A percentile compares a stretch with the other conserved stretches of the same genome.
Evolutionary conservation across 2,329 filamentous ascomycete genomes (phyloP).

Genomic region (Aureobasidium sp.): DNA sequence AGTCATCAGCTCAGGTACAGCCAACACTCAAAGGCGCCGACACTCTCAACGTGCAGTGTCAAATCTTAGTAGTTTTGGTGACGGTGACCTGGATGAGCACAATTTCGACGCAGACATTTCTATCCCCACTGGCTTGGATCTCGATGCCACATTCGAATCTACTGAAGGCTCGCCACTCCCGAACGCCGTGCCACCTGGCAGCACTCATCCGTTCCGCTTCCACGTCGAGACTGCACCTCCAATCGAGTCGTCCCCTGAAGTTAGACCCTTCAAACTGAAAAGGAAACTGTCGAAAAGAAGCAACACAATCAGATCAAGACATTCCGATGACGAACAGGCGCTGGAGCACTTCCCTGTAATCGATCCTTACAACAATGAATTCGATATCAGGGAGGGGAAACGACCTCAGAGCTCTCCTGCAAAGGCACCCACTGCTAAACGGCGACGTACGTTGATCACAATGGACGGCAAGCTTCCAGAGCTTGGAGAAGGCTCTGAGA

Average conservation of each 20-base stretch:
- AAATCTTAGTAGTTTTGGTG: conserved; percentile 22
- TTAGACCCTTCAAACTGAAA: conserved; percentile 16
- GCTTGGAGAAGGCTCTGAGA: conserved; percentile 16
- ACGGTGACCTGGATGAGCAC: conserved; percentile 35
- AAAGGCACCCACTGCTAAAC: conserved; percentile 80
- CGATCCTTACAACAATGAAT: conserved; percentile 6
- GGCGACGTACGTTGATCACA: conserved; percentile 67
- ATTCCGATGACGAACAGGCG: conserved; percentile 28
- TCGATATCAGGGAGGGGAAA: conserved; percentile 51
- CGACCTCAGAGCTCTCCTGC: conserved; percentile 66
- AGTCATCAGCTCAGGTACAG: neutral
- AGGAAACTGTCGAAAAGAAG: conserved; percentile 20
- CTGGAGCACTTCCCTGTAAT: conserved; percentile 9
- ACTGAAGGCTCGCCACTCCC: conserved; percentile 14
- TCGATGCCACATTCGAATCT: neutral
- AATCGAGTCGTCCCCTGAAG: conserved; percentile 16
- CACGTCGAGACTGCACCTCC: conserved; percentile 8
- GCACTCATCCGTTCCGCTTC: conserved; percentile 19
- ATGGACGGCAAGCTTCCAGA: conserved; percentile 19
- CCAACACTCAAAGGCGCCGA: neutral
- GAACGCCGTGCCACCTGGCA: conserved; percentile 17
- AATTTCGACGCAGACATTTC: conserved; percentile 33
- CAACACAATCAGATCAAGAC: conserved; percentile 11
- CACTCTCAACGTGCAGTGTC: conserved; percentile 5
- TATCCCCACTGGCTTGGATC: conserved; percentile 13